Conservation (phyloP, 2,329 filamentous ascomycete genomes). For the Lizonia empirigonia region DNA sequence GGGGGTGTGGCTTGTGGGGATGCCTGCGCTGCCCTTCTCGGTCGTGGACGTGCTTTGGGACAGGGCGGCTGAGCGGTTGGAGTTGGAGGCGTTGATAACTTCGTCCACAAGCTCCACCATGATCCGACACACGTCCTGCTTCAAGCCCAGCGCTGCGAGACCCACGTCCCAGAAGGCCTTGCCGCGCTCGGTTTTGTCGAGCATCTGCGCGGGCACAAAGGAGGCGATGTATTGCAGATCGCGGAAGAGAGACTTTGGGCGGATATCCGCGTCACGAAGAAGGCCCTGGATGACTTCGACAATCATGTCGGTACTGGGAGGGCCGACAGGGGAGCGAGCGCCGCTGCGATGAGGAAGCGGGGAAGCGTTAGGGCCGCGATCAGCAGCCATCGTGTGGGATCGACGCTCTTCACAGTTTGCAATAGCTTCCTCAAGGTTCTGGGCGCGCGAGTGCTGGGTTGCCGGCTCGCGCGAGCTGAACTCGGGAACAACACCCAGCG, state of each 20-base stretch:
- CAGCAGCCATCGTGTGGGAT: slow-evolving; percentile 59
- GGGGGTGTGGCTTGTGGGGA: slow-evolving; percentile 12
- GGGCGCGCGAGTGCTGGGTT: slow-evolving; percentile 50
- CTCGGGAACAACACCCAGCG: slow-evolving; percentile 52
- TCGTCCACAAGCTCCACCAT: slow-evolving; percentile 78
- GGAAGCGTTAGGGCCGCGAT: slow-evolving; percentile 43
- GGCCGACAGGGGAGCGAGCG: slow-evolving; percentile 45
- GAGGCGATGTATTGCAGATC: slow-evolving; percentile 63
- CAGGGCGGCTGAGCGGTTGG: slow-evolving; percentile 58
- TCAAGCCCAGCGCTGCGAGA: slow-evolving; percentile 83
- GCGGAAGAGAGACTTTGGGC: slow-evolving; percentile 55
- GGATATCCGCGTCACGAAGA: slow-evolving; percentile 52
- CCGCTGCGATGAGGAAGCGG: slow-evolving; percentile 44
- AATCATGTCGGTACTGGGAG: slow-evolving; percentile 52
- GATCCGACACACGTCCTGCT: slow-evolving; percentile 82
- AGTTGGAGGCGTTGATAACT: slow-evolving; percentile 68
- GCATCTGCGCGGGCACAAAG: slow-evolving; percentile 62
- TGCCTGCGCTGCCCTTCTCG: slow-evolving; percentile 24
- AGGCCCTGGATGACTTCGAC: slow-evolving; percentile 52
- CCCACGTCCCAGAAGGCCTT: slow-evolving; percentile 92
- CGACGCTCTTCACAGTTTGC: slow-evolving; percentile 73
- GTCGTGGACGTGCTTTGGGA: slow-evolving; percentile 33
- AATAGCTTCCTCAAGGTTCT: slow-evolving; percentile 68
- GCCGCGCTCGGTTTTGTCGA: slow-evolving; percentile 63
- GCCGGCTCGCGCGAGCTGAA: slow-evolving; percentile 52